Evolutionary conservation across 495 filamentous ascomycete genomes (phyloP).

Genomic region (Staphylotrichum longicolle): DNA sequence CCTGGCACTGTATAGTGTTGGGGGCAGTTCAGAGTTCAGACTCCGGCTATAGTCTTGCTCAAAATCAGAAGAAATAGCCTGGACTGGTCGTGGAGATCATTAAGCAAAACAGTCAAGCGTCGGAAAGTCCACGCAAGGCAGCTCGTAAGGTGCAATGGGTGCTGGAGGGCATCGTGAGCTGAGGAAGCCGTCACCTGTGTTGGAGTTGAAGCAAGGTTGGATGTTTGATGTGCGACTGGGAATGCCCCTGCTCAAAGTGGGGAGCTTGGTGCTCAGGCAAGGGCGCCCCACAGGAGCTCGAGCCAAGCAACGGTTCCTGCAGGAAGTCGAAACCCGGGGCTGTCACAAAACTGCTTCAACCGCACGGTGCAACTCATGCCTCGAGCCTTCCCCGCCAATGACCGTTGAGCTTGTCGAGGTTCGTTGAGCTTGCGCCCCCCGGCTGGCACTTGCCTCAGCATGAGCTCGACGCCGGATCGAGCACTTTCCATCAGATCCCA

Average conservation of each 20-base stretch:
- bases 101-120: not conserved
- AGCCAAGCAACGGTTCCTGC: constrained; percentile 20
- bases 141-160: not conserved
- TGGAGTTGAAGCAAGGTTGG: constrained; percentile 6
- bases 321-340: constrained; percentile 28
- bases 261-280: not conserved
- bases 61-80: constrained; percentile 9
- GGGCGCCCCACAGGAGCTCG: constrained; percentile 1
- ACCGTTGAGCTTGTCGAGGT: not conserved
- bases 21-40: no score
- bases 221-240: constrained; percentile 25
- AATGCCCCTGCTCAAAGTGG: constrained; percentile 14
- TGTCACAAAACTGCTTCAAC: constrained; percentile 35
- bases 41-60: constrained; percentile 4
- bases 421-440: not conserved
- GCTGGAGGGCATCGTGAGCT: not conserved
- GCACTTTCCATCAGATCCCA: constrained; percentile 25
- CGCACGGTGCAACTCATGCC: constrained; percentile 31
- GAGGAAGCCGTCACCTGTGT: constrained; percentile 10
- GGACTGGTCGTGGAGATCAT: constrained; percentile 24
- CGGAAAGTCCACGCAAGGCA: not conserved
- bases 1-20: not conserved
- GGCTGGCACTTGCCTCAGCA: constrained; percentile 11
- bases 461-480: constrained; percentile 27
- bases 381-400: constrained; percentile 15